Evolutionary conservation across 208 protist genomes (phyloP), one percentile per base, ranked within the genome.

Genomic region (Crithidia fasciculata): DNA sequence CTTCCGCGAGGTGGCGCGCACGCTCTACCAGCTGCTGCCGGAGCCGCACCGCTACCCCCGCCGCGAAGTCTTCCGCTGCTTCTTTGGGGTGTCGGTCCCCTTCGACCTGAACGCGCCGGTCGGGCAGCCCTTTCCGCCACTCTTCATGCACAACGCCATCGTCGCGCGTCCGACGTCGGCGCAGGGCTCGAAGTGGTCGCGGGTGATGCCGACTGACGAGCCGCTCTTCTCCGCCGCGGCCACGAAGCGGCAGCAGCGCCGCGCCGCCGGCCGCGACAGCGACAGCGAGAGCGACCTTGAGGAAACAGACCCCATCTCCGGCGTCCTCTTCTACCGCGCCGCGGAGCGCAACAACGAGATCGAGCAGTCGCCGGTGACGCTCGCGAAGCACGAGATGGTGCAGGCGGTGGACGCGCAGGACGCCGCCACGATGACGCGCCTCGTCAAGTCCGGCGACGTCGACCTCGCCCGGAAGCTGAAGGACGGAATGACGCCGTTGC

Each of bases 261-360:
- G 88, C 39, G 77, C 70, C 10, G 75, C 78, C 47, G 90, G 90
- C 54, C 84, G 89, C 6, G 93, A 93, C 40, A 94, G 89, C 56
- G 90, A 97, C 81, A 93, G 84, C 76, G 93, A 95, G 80, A 94
- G 88, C 69, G 93, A 96, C 64, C 45, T 92, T 54, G 91, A 95
- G 19, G 89, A 93, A 43, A 72, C 81, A 5, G 81, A 90, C 2
- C 80, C 50, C 40, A 66, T 91, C n/a, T 92, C 90, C 41, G 93
- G 93, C 18, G 83, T 85, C 43, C 84, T 88, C 67, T 97, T 97
- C 70, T 83, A 91, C 76, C 88, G 93, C 54, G 77, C 90, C 0
- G 87, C 89, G 8, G 89, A 97, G 59, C 82, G 94, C 43, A 89
- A 83, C 78, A 74, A 82, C 9, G 74, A 79, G 13, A 81, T 81